Evolutionary conservation across 331 rosid species (phyloP).

Genomic region (Malus hybrid): DNA sequence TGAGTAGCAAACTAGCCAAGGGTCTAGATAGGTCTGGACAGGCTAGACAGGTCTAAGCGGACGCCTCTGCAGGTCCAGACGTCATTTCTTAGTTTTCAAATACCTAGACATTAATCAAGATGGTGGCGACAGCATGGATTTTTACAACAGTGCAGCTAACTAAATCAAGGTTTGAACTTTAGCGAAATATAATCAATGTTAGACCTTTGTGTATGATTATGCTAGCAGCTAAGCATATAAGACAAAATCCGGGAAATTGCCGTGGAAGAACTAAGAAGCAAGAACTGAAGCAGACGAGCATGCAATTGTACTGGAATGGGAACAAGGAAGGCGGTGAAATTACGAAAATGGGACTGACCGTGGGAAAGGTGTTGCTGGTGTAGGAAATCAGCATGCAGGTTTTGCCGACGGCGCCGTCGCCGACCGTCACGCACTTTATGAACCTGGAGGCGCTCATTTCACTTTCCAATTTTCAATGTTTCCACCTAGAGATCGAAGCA

Average conservation of each 20-base stretch:
- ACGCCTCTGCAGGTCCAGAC: too few relatives aligned
- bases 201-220: neutral
- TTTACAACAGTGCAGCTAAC: neutral
- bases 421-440: constrained; percentile 82
- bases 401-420: constrained; percentile 80
- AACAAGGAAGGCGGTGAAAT: neutral
- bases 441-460: constrained; percentile 74
- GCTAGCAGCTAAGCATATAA: neutral
- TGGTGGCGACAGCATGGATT: too few relatives aligned
- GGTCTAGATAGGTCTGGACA: too few relatives aligned
- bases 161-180: neutral
- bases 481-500: neutral
- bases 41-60: too few relatives aligned
- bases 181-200: neutral
- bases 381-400: constrained; percentile 35
- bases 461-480: neutral
- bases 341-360: constrained; percentile 31
- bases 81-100: too few relatives aligned
- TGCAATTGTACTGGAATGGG: neutral
- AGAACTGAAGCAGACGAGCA: neutral
- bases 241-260: neutral
- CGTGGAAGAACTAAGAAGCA: neutral
- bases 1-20: too few relatives aligned
- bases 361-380: constrained; percentile 66
- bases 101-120: too few relatives aligned